phyloP scores from a whole-genome alignment of 2,329 filamentous ascomycete species.

The Achaetomium macrosporum region DNA sequence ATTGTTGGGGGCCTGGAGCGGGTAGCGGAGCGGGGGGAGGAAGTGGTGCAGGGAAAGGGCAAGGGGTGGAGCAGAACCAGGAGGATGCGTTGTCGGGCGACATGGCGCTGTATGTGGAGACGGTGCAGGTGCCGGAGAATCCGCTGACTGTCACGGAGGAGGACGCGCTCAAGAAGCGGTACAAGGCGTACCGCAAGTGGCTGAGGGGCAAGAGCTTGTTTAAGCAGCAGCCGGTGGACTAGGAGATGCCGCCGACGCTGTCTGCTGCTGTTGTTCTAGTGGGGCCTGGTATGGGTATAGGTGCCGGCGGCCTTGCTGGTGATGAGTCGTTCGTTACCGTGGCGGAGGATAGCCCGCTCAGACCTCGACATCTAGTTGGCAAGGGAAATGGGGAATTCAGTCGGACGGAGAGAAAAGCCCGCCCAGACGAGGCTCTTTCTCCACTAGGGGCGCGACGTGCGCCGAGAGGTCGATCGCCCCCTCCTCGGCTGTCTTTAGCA shows the following conservation, averaged over 20 bases:
- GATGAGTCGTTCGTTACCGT: not conserved
- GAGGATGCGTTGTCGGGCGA: slow-evolving; percentile 51
- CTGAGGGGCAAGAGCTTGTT: slow-evolving; percentile 90
- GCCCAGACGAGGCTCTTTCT: slow-evolving; percentile 32
- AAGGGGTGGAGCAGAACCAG: slow-evolving; percentile 21
- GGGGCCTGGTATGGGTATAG: not conserved
- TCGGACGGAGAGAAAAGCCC: slow-evolving; percentile 28
- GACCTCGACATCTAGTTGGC: not conserved
- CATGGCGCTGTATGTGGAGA: slow-evolving; percentile 66
- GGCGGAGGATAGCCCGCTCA: not conserved
- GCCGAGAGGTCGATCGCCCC: slow-evolving; percentile 24
- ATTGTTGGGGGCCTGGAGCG: no score
- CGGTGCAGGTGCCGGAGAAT: slow-evolving; percentile 71
- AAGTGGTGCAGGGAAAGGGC: slow-evolving; percentile 30
- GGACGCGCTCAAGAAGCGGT: slow-evolving; percentile 85
- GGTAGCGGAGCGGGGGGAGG: slow-evolving; percentile 54
- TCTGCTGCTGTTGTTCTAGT: not conserved
- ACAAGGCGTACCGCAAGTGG: slow-evolving; percentile 96
- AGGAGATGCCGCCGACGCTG: slow-evolving; percentile 5
- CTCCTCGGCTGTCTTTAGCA: slow-evolving; percentile 26
- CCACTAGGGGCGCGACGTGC: slow-evolving; percentile 31
- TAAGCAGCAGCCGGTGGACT: slow-evolving; percentile 72
- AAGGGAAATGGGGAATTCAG: not conserved
- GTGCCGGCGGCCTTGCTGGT: not conserved
- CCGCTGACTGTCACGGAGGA: slow-evolving; percentile 83